Percentiles rank a stretch among this genome's conserved stretches.
Conservation (phyloP, 202 grass and related monocot species). For the Setaria viridis region DNA sequence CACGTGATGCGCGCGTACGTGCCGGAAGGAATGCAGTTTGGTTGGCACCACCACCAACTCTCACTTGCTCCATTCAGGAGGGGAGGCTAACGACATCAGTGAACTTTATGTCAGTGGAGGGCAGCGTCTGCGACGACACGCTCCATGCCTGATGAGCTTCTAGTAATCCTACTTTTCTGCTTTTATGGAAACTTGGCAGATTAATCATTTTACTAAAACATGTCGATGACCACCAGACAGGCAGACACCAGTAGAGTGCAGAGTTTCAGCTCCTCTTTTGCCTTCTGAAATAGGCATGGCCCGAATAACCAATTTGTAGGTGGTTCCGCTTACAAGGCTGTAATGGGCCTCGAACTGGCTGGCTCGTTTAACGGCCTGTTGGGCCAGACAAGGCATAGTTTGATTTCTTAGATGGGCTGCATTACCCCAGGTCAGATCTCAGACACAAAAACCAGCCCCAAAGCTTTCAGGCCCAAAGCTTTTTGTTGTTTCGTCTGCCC, state of each 20-base stretch:
- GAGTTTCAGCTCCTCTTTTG: not conserved
- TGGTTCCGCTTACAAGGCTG: not conserved
- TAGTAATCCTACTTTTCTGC: not conserved
- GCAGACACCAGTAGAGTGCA: too few species aligned
- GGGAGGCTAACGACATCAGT: conserved; percentile 39
- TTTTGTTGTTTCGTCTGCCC: not conserved
- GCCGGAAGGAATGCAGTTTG: conserved; percentile 20
- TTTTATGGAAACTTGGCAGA: not conserved
- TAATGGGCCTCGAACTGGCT: not conserved
- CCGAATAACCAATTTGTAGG: too few species aligned
- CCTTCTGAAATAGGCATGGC: too few species aligned
- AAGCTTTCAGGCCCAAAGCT: not conserved
- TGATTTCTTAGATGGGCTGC: too few species aligned
- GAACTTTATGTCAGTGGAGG: conserved; percentile 6
- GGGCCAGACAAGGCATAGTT: not conserved
- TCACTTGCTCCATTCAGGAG: conserved; percentile 46
- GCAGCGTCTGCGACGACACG: not conserved
- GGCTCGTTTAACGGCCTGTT: too few species aligned
- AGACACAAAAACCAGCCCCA: too few species aligned
- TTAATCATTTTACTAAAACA: not conserved
- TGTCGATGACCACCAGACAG: not conserved
- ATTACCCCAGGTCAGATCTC: too few species aligned
- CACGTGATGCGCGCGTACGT: conserved; percentile 5
- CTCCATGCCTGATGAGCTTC: not conserved
- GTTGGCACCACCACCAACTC: conserved; percentile 25